phyloP scores from a whole-genome alignment of 257 asterid species.

The Ligustrum vulgare region DNA sequence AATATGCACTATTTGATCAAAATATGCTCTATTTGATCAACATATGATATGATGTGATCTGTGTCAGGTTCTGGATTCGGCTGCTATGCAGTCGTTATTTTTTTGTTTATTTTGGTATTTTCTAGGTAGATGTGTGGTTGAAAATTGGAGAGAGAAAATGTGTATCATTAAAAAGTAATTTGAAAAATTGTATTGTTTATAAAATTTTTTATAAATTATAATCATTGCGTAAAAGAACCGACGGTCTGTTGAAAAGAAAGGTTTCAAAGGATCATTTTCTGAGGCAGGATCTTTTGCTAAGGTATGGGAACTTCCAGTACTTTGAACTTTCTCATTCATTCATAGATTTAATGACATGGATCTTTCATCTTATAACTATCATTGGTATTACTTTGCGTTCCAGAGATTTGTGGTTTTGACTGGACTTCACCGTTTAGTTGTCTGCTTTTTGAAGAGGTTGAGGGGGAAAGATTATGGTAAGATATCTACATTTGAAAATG shows the following conservation, averaged over 20 bases:
- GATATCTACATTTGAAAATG: slow-evolving; percentile 13
- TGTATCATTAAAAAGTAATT: no score
- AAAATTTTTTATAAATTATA: no score
- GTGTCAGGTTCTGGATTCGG: slow-evolving; percentile 72
- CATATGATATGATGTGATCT: neutral
- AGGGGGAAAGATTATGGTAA: slow-evolving; percentile 95
- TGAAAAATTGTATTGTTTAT: no score
- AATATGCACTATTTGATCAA: neutral
- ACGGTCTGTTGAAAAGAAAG: slow-evolving; percentile 73
- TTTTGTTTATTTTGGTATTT: no score
- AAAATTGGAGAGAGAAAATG: no score
- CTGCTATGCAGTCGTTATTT: no score
- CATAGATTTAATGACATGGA: neutral
- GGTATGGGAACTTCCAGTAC: slow-evolving; percentile 43
- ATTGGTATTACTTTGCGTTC: slow-evolving; percentile 10
- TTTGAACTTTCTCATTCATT: neutral
- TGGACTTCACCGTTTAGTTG: slow-evolving; percentile 89
- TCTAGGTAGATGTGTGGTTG: no score
- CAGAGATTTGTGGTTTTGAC: slow-evolving; percentile 90
- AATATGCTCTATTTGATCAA: neutral
- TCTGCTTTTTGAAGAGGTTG: slow-evolving; percentile 76
- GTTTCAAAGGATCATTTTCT: slow-evolving; percentile 70
- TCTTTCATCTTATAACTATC: neutral
- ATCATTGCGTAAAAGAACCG: no score
- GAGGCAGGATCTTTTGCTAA: slow-evolving; percentile 89